phyloP scores from a whole-genome alignment of 257 asterid species.

The Solanum corneliomulleri region DNA sequence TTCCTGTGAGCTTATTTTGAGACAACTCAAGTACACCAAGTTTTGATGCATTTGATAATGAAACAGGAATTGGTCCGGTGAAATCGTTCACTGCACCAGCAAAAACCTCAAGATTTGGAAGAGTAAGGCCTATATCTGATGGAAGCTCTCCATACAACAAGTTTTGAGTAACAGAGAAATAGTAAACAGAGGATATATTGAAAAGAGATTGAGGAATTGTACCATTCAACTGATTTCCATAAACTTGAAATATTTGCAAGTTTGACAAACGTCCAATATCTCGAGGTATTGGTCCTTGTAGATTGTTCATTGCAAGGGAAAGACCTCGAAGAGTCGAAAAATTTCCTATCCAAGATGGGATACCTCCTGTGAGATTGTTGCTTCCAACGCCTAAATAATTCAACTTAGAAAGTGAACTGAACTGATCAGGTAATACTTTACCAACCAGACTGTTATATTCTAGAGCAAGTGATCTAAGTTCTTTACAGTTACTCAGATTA shows the following conservation, averaged over 20 bases:
- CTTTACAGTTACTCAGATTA: conserved; percentile 6
- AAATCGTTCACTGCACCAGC: conserved; percentile 7
- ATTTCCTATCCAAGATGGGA: conserved; percentile 16
- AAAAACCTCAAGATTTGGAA: conserved; percentile 6
- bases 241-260: background rate
- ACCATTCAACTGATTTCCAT: conserved; percentile 3
- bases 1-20: conserved; percentile 3
- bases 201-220: conserved; percentile 4
- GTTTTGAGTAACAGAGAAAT: conserved; percentile 1
- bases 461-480: conserved; percentile 11
- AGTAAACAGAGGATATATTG: conserved; percentile 3
- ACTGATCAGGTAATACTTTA: background rate
- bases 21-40: conserved; percentile 5
- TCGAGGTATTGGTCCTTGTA: conserved; percentile 10
- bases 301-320: background rate
- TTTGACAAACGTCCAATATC: background rate
- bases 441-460: conserved; percentile 1
- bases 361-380: conserved; percentile 8
- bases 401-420: conserved; percentile 3
- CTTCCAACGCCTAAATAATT: background rate
- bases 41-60: conserved; percentile 17
- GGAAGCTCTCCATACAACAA: conserved; percentile 8
- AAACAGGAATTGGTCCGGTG: conserved; percentile 12
- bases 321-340: background rate
- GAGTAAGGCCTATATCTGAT: conserved; percentile 3